Evolutionary conservation across 2,329 filamentous ascomycete species (phyloP), one percentile per base, ranked within the genome.

Genomic region (Colletotrichum sp.): DNA sequence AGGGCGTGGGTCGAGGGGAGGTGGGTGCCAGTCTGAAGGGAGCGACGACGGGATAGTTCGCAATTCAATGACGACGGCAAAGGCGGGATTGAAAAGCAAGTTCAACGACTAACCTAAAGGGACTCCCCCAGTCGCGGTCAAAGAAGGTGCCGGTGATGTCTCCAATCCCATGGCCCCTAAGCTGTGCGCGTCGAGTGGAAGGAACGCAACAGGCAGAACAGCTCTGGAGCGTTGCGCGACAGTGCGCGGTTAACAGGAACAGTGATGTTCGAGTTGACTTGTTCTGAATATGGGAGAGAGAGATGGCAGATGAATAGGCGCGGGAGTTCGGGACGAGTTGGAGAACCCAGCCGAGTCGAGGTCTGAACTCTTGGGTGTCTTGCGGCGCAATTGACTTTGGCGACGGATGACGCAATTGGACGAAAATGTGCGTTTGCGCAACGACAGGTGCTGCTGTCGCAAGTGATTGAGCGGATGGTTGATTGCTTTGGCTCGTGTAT

Each of bases 121-220:
- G 75, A 73, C 62, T 75, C 67, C 76, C 75, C 74, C 59, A 57
- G 66, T 49, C 44, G 70, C 57, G 36, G 64, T 78, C 66, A 65
- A 63, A 68, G 63, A 68, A 61, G 71, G 34, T 77, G 61, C 66
- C 64, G 67, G 64, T 71, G 67, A 44, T 52, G 71, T 70, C 59
- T 67, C 75, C 71, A 78, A 69, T 75, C 77, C 77, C 77, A 78
- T 78, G 76, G 77, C 77, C 75, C 57, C 74, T 67, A 75, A 73
- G 63, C 49, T 61, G 29, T 55, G 57, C 55, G 57, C 57, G 55
- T 36, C 22, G 15, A 67, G 57, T 61, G 16, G 52, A 39, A 52
- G 13, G 30, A 29, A 71, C 72, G 72, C 61, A 71, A 66, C 68
- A 75, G 68, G 44, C 52, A 36, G n/a, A 30, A 30, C 39, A 66